phyloP scores from a whole-genome alignment of 2,329 filamentous ascomycete genomes.

The Cytospora chrysosperma region DNA sequence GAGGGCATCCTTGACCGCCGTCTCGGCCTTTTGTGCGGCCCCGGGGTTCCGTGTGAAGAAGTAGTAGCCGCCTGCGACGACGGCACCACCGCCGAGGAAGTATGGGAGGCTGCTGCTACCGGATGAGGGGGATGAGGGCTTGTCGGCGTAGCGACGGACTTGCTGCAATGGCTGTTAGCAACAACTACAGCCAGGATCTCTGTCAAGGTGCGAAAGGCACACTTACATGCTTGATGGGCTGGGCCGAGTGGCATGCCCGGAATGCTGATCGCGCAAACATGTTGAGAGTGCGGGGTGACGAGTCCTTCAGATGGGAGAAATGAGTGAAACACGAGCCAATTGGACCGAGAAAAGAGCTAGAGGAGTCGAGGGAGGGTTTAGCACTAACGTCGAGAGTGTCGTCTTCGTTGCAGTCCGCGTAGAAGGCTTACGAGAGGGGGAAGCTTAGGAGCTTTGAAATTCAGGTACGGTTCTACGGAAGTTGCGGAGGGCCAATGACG shows the following conservation, averaged over 20 bases:
- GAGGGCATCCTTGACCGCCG: conserved; percentile 42
- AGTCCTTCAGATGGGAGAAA: conserved; percentile 18
- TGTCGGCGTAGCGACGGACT: conserved; percentile 67
- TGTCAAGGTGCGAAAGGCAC: background rate
- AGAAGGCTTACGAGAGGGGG: background rate
- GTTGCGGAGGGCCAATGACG: background rate
- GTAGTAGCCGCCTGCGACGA: conserved; percentile 61
- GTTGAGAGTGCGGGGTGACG: conserved; percentile 32
- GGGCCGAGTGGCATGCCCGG: conserved; percentile 61
- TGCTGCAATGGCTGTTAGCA: conserved; percentile 38
- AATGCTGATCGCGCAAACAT: conserved; percentile 70
- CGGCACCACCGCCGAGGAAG: conserved; percentile 56
- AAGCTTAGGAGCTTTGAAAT: background rate
- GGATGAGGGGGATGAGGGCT: conserved; percentile 41
- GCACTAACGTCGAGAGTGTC: background rate
- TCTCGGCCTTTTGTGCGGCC: conserved; percentile 57
- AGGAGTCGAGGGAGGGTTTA: background rate
- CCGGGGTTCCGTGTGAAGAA: conserved; percentile 46
- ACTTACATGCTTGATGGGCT: conserved; percentile 65
- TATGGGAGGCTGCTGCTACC: conserved; percentile 62
- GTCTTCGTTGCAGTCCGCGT: too few species aligned
- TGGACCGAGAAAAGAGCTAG: background rate
- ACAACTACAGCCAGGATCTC: background rate
- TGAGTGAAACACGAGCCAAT: background rate
- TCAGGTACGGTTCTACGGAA: background rate